phyloP scores from a whole-genome alignment of 306 rosid species.

The Astragalus glycyphyllos region DNA sequence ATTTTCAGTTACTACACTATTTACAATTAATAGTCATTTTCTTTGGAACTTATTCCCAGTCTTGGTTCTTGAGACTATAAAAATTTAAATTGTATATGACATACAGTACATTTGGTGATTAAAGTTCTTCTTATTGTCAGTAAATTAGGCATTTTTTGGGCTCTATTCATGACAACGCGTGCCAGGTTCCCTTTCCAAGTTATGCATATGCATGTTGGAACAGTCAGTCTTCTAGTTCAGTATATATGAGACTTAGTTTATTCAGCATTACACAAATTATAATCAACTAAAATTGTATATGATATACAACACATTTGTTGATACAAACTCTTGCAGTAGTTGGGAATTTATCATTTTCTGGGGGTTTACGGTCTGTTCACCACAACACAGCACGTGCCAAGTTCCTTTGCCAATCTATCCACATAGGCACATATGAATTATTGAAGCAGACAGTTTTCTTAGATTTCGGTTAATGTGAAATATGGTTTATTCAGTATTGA shows the following conservation, averaged over 20 bases:
- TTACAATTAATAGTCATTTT: conserved; percentile 12
- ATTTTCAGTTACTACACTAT: conserved; percentile 16
- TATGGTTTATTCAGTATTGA: conserved; percentile 1
- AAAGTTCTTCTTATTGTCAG: background rate
- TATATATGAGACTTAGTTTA: background rate
- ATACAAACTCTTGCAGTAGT: background rate
- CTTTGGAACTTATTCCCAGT: conserved; percentile 23
- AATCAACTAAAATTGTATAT: background rate
- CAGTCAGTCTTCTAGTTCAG: background rate
- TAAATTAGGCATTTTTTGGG: background rate
- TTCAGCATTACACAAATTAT: conserved; percentile 8
- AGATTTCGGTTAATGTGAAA: background rate
- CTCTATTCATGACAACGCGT: background rate
- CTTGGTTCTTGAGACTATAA: conserved; percentile 18
- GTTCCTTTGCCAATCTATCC: conserved; percentile 9
- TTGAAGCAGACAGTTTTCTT: conserved; percentile 17
- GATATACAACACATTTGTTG: background rate
- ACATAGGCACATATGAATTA: background rate
- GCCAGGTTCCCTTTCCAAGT: conserved; percentile 8
- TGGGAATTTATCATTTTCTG: background rate
- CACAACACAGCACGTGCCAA: background rate
- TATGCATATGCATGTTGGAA: background rate
- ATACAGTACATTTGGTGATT: conserved; percentile 1
- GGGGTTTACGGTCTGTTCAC: conserved; percentile 5
- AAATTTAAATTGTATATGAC: background rate